These are phyloP conservation scores for Verticillium alfalfae DNA, from an alignment of 2,329 filamentous ascomycete genomes.

Conservation along the genomic window DNA sequence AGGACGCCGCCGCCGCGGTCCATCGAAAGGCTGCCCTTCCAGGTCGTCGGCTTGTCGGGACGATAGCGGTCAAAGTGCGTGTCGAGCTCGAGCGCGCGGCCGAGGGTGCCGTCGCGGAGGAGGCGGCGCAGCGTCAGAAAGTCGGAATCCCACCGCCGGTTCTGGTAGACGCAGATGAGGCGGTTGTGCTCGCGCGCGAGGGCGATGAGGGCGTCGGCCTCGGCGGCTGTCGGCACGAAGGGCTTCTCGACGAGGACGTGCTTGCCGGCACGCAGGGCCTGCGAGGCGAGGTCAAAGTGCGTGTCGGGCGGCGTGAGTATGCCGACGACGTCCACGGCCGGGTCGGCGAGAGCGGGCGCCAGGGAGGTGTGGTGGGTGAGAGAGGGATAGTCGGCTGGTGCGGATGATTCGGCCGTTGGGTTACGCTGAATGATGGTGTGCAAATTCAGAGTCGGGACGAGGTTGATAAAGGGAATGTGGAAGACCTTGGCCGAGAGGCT, in stretches of 20 bases:
- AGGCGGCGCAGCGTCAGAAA: conserved; percentile 66
- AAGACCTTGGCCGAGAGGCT: conserved; percentile 68
- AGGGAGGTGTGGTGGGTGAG: conserved; percentile 59
- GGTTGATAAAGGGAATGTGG: conserved; percentile 73
- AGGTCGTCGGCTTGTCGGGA: conserved; percentile 50
- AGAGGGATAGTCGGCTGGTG: conserved; percentile 60
- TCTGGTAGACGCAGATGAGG: conserved; percentile 66
- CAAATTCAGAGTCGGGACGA: conserved; percentile 59
- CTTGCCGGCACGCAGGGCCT: conserved; percentile 64
- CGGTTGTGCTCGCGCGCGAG: conserved; percentile 45
- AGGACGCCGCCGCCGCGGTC: conserved; percentile 60
- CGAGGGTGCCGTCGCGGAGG: conserved; percentile 53
- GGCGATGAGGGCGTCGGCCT: conserved; percentile 58
- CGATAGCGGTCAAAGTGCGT: conserved; percentile 76
- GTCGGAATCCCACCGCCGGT: conserved; percentile 73
- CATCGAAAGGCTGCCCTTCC: conserved; percentile 61
- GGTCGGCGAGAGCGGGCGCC: conserved; percentile 60
- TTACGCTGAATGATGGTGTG: conserved; percentile 72
- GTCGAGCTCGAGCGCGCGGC: conserved; percentile 71
- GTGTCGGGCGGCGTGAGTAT: conserved; percentile 67
- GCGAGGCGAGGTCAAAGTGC: conserved; percentile 61
- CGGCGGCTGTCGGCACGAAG: conserved; percentile 65
- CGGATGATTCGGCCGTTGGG: conserved; percentile 62
- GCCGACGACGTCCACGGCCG: conserved; percentile 62
- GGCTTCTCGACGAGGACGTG: conserved; percentile 81